Conservation (phyloP, 176 grass and related monocot species). For the Musa beccarii region DNA sequence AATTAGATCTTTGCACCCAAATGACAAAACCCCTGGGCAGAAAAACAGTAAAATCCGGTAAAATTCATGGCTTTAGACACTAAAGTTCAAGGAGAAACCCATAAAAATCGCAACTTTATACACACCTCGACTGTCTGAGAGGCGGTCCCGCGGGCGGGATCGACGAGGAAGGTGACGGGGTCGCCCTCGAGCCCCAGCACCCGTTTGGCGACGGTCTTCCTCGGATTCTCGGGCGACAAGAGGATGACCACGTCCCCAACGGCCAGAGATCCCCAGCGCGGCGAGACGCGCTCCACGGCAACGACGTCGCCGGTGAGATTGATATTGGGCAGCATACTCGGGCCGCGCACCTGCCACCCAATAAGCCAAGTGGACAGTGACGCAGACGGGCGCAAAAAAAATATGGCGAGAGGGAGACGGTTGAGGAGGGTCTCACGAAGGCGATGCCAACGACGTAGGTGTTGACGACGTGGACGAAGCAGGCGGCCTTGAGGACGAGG, state of each 20-base stretch:
- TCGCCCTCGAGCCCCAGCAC: constrained; percentile 55
- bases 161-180: constrained; percentile 47
- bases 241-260: constrained; percentile 60
- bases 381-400: background rate
- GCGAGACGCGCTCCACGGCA: constrained; percentile 43
- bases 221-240: constrained; percentile 67
- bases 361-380: background rate
- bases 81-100: background rate
- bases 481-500: constrained; percentile 31
- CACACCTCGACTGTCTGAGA: constrained; percentile 58
- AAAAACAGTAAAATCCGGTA: background rate
- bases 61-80: constrained; percentile 2
- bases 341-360: constrained; percentile 29
- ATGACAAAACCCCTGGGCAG: background rate
- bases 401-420: background rate
- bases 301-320: constrained; percentile 68
- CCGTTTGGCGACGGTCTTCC: constrained; percentile 51
- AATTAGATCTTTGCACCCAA: background rate
- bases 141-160: constrained; percentile 32
- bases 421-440: constrained; percentile 7
- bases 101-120: background rate
- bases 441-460: constrained; percentile 24
- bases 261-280: constrained; percentile 21
- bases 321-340: constrained; percentile 79
- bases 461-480: constrained; percentile 40